Evolutionary conservation across 768 basidiomycete species (phyloP), one percentile per base, ranked within the genome.

Genomic region (Termitomyces sp.): DNA sequence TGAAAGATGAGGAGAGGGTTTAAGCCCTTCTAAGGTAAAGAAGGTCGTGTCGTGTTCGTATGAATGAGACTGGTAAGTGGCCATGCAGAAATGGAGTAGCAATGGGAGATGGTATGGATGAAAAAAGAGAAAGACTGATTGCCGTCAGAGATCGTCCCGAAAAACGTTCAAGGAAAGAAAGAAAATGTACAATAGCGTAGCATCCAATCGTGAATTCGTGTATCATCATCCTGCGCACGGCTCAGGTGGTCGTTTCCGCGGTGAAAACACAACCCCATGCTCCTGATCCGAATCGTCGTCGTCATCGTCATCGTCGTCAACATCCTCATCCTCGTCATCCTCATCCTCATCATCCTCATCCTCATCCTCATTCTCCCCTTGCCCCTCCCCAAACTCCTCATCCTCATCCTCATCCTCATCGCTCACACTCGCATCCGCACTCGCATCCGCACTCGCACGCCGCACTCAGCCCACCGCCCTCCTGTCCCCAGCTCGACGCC

Each of bases 401-500:
- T 63, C 55, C 5, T 73, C 58, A 46, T 61, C 56, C 11, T 47
- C 45, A n/a, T 28, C 11, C 5, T 1, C 46, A 31, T 15, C 19
- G 50, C 23, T 23, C 23, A 47, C 60, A 62, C 62, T 14, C 1
- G 2, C 37, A 6, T 17, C 15, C 0, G 3, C 49, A 26, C 49
- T 23, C 50, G 53, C 11, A 33, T 12, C 33, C 47, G 10, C 47
- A 19, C 31, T 21, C 47, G 19, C 11, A 19, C 12, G 31, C 69
- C 67, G 74, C 47, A 57, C 73, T 66, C 59, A 67, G 53, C 15
- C 68, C 66, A 17, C 70, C 70, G n/a, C 70, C 70, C 50, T 62
- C 60, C 57, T 70, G 68, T 62, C 75, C 73, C 23, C 59, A 50
- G 65, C 66, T 76, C 61, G 70, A 73, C 83, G 19, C 72, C 75